Conservation (phyloP, 106 monocot genomes). For the Dendrobium catenatum region DNA sequence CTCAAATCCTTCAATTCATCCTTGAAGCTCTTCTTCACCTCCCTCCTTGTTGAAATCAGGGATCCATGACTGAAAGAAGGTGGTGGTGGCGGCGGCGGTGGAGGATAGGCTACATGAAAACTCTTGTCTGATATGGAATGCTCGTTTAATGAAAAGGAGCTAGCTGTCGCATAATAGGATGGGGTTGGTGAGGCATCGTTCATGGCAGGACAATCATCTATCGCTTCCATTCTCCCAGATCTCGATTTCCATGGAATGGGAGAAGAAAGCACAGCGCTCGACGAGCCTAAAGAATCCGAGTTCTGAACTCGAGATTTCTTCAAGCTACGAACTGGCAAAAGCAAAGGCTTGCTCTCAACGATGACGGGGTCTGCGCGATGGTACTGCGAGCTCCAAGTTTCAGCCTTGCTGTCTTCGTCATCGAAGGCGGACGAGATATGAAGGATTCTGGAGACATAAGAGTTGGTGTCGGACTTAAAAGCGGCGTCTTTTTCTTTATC, state of each 20-base stretch:
- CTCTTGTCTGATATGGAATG: conserved; percentile 33
- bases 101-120: conserved; percentile 23
- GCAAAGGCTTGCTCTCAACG: conserved; percentile 26
- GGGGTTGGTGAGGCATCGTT: not conserved
- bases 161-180: not conserved
- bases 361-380: conserved; percentile 30
- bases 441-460: conserved; percentile 23
- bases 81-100: conserved; percentile 52
- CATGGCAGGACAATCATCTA: conserved; percentile 12
- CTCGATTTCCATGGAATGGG: conserved; percentile 79
- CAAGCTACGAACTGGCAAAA: conserved; percentile 50
- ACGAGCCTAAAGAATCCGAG: not conserved
- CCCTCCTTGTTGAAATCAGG: conserved; percentile 18
- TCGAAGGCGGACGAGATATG: conserved; percentile 15
- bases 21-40: conserved; percentile 38
- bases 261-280: conserved; percentile 41
- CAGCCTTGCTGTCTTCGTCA: conserved; percentile 5
- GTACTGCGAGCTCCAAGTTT: conserved; percentile 58
- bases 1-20: conserved; percentile 45
- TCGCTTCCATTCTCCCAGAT: conserved; percentile 31
- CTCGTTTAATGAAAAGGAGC: conserved; percentile 10
- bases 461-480: conserved; percentile 9
- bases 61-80: not conserved
- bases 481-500: not conserved
- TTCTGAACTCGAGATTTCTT: conserved; percentile 6